Evolutionary conservation across 1,284 basidiomycete species (phyloP).

Genomic region (Tetrapyrgos nigripes): DNA sequence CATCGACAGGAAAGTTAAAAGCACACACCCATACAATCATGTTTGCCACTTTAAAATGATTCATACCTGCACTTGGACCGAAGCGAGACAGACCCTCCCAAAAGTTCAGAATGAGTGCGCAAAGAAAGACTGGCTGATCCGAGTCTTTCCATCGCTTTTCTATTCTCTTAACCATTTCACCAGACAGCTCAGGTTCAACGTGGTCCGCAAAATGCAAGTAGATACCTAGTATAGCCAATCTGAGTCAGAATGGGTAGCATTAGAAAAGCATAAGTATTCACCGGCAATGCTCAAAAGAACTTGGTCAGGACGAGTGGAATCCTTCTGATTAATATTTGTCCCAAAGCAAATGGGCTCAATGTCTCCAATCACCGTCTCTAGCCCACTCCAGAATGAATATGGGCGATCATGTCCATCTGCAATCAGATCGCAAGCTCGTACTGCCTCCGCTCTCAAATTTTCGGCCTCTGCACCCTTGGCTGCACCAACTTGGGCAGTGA

Average conservation of each 20-base stretch:
- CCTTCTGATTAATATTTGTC: conserved; percentile 33
- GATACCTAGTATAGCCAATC: too few relatives aligned
- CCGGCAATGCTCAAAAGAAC: conserved; percentile 34
- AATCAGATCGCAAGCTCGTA: background rate
- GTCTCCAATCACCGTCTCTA: conserved; percentile 30
- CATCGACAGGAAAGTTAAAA: background rate
- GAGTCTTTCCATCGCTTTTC: conserved; percentile 10
- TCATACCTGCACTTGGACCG: conserved; percentile 28
- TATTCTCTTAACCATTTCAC: conserved; percentile 23
- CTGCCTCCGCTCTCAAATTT: background rate
- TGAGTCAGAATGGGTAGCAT: too few relatives aligned
- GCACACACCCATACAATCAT: conserved; percentile 26
- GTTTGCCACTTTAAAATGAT: conserved; percentile 24
- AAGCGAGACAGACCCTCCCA: conserved; percentile 29
- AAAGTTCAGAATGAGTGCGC: conserved; percentile 28
- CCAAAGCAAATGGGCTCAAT: conserved; percentile 36
- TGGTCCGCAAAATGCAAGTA: conserved; percentile 31
- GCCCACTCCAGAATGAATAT: conserved; percentile 29
- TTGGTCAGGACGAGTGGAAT: conserved; percentile 28
- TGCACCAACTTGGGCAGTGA: conserved; percentile 19
- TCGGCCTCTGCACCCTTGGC: conserved; percentile 2
- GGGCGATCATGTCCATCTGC: background rate
- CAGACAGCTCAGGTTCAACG: conserved; percentile 21
- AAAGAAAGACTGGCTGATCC: conserved; percentile 10
- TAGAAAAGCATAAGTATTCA: too few relatives aligned